Evolutionary conservation across 345 rosid species (phyloP).

Genomic region (Passiflora organensis): DNA sequence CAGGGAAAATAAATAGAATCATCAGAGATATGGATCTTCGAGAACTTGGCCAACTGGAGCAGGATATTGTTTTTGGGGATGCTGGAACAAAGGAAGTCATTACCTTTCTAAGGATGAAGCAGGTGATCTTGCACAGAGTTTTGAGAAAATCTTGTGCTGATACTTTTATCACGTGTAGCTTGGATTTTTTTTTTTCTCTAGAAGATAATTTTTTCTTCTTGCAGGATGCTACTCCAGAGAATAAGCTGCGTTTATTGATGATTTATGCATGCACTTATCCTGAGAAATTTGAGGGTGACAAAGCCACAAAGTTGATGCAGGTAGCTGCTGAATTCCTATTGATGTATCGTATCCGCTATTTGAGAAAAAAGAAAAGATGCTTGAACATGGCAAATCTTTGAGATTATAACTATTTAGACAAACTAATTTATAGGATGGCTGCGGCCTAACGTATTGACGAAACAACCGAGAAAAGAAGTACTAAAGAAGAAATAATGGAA

Average conservation of each 20-base stretch:
- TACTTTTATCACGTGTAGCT: not conserved
- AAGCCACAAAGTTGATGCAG: constrained; percentile 86
- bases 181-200: not conserved
- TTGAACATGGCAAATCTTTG: not conserved
- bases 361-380: not conserved
- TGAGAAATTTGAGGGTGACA: constrained; percentile 92
- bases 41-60: constrained; percentile 90
- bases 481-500: not conserved
- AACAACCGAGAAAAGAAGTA: not conserved
- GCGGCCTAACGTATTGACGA: too few relatives aligned
- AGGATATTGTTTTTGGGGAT: constrained; percentile 98
- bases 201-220: constrained; percentile 4
- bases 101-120: constrained; percentile 59
- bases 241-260: constrained; percentile 86
- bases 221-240: constrained; percentile 72
- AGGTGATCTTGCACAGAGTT: constrained; percentile 35
- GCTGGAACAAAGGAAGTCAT: constrained; percentile 90
- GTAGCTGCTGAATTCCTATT: constrained; percentile 32
- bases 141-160: constrained; percentile 3
- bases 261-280: constrained; percentile 80
- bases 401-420: not conserved
- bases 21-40: constrained; percentile 70
- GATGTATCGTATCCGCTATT: not conserved
- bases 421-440: too few relatives aligned
- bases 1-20: constrained; percentile 66